Conservation (phyloP, 129 eudicot species). For the Solidago caesia region DNA sequence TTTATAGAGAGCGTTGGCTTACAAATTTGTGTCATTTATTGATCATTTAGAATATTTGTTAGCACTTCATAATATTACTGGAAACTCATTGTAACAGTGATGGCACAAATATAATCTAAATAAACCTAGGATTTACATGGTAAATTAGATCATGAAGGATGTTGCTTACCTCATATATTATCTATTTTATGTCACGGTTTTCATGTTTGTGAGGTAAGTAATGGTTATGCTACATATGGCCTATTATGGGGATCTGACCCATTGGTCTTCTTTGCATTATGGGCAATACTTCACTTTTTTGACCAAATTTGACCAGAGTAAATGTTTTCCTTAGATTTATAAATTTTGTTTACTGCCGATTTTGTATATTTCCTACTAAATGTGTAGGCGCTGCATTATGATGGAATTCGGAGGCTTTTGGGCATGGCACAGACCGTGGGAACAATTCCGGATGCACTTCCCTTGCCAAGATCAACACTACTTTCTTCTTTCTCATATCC, state of each 20-base stretch:
- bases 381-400: conserved; percentile 59
- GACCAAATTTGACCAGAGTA: background rate
- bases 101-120: background rate
- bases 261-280: conserved; percentile 1
- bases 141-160: background rate
- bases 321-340: conserved; percentile 11
- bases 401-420: conserved; percentile 68
- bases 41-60: background rate
- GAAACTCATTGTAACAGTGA: background rate
- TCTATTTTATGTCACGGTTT: background rate
- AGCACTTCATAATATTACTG: background rate
- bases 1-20: background rate
- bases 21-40: background rate
- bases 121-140: background rate
- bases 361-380: conserved; percentile 9
- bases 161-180: background rate
- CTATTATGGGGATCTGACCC: background rate
- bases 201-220: background rate
- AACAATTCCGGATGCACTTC: conserved; percentile 62
- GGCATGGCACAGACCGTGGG: conserved; percentile 72
- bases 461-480: conserved; percentile 62
- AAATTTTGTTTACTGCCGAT: conserved; percentile 3
- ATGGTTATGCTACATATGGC: background rate
- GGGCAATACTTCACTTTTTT: background rate
- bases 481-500: conserved; percentile 55